Evolutionary conservation across 2,329 filamentous ascomycete species (phyloP), one percentile per base, ranked within the genome.

Genomic region (Penicillium sp.): DNA sequence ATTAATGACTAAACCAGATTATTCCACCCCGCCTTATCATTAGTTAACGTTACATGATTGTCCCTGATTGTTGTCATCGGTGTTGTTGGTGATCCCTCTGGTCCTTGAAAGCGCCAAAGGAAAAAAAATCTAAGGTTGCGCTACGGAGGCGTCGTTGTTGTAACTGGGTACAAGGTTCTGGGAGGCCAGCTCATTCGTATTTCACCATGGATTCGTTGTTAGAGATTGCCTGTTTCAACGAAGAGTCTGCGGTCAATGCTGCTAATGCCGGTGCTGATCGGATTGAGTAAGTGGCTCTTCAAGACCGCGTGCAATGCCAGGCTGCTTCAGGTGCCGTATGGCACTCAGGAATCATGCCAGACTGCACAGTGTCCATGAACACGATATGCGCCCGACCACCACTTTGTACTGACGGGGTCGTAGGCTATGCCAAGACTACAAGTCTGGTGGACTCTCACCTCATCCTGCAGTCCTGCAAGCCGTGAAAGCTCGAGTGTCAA

Each of bases 151-250:
- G 8, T 31, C 31, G 7, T 31, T 10, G 31, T 31, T 31, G 31
- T 10, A 31, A 10, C 1, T 31, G 31, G 8, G 6, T 31, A 10
- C 31, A 22, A 22, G 22, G 4, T 31, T 31, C 31, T 31, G 31
- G 7, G 8, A 31, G 31, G 31, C 7, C 31, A 2, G 8, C 8
- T 31, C 31, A 31, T 31, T 31, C 31, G 10, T 31, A 20, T 35
- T 49, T 20, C n/a, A n/a, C 4, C 2, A 49, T 20, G 47, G 28
- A 22, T 5, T 50, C 58, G 4, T 42, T 68, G 3, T 39, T 70
- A 12, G 82, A 84, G 70, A 79, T 84, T 47, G 81, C 81, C 11
- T 81, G 78, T 62, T 84, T 84, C 72, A 79, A 73, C 48, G 31
- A 60, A 8, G 53, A 65, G n/a, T 83, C 81, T 0, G 81, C 80